Base-by-base conservation (phyloP, 2,329 filamentous ascomycete genomes). In the Pseudocercospora vitis region DNA sequence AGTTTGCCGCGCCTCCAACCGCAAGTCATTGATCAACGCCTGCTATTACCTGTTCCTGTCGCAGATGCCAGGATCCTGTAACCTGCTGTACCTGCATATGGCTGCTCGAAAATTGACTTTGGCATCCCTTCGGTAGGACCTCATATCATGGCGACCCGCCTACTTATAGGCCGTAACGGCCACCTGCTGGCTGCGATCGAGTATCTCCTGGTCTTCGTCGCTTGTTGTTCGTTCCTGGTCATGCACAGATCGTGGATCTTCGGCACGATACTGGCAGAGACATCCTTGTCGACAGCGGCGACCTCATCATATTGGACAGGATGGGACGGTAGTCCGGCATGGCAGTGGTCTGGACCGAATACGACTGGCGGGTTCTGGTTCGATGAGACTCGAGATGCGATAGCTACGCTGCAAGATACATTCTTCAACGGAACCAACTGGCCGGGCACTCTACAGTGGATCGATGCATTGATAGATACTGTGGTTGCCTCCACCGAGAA, bases 341-440 rank as follows among this genome's bases (percentile, higher is more conserved):
- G 61, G 61, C 45, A 56, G 26, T 63, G 51, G 33, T 26, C 53
- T 8, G 59, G 59, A 8, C 53, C 54, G 19, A 48, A 54, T n/a
- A 24, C 37, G 16, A 21, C 40, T 18, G 49, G 39, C 26, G 58
- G 48, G 3, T 64, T 61, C 45, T 69, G 65, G 64, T 60, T 67
- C 9, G 58, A 60, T 9, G 55, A 67, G 42, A 62, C 64, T 6
- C 46, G 53, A 70, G 53, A 57, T 19, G 60, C 61, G 7, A 32
- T 70, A 23, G 53, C 54, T 31, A 61, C 58, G 1, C 62, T 69
- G 64, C 66, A 70, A 46, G 37, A 48, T 12, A 62, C 56, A 1
- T 70, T 60, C 50, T 70, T 63, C 63, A 66, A 68, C 42, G 67
- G 65, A 6, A 61, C 64, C 4, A 64, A 65, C 46, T 69, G 63